Base-by-base conservation (phyloP, 2,329 filamentous ascomycete species). In the Aschersonia sp. region DNA sequence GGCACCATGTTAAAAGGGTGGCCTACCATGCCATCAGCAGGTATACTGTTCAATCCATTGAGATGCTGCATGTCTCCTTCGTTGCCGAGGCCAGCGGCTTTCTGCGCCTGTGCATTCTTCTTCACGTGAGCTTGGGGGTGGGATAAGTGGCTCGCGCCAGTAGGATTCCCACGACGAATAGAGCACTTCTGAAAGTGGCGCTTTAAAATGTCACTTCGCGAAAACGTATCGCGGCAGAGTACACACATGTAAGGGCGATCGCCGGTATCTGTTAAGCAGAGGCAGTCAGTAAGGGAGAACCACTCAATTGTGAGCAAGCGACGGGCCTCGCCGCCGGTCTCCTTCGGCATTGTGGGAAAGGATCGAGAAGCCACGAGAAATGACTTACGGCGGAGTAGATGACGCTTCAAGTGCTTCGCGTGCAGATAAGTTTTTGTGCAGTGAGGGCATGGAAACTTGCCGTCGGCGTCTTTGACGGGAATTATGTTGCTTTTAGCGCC, bases 131-230 rank as follows among this genome's bases (percentile, higher is more conserved):
- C 85, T 66, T 91, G 85, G 38, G 89, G 87, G 68, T 96, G 89
- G 56, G 89, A 94, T 66, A 98, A 69, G 70, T 98, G 92, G 61
- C 86, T 95, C 53, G 88, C 88, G 57, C 89, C 89, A 12, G 89
- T 95, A 48, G 92, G 91, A 68, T 97, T 97, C 50, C 92, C 92
- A 62, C 92, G 84, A 59, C 92, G 83, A 55, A 96, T 88, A 40
- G 92, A 96, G 71, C 92, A 98, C 73, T 98, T 98, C 67, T 96
- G 89, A 70, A 97, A 98, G 70, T 98, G 92, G 55, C 92, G 87
- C 75, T 98, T 98, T 59, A 98, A 72, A 55, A 98, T 97, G 63
- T 98, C 92, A 74, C 89, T 95, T 65, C 92, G 84, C 45, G 88
- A 95, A 69, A 98, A 98, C 35, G 89, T 97, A 67, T 97, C 92